Evolutionary conservation across 2,329 filamentous ascomycete species (phyloP).

Genomic region (Malbranchea zuffiana): DNA sequence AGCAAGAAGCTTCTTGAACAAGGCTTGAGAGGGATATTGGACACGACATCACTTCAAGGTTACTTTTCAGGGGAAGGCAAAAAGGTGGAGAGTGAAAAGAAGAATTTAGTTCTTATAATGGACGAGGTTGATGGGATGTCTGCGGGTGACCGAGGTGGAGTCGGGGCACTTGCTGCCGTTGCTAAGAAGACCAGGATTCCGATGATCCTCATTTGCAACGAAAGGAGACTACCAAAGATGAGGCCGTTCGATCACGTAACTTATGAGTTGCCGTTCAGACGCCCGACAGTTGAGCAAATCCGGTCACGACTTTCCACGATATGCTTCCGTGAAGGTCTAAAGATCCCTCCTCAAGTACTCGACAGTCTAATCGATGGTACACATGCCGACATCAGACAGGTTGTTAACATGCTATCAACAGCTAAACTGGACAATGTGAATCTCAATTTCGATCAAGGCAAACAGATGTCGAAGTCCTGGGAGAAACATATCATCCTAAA

Average conservation of each 20-base stretch:
- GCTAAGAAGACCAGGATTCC: conserved; percentile 93
- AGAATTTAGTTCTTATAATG: conserved; percentile 95
- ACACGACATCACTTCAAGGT: conserved; percentile 83
- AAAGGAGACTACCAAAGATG: conserved; percentile 89
- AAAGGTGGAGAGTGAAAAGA: conserved; percentile 66
- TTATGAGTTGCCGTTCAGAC: conserved; percentile 74
- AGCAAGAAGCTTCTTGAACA: conserved; percentile 93
- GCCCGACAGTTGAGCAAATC: conserved; percentile 83
- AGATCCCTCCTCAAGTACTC: conserved; percentile 69
- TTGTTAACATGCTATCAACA: conserved; percentile 97
- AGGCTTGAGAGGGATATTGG: conserved; percentile 78
- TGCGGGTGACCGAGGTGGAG: conserved; percentile 86
- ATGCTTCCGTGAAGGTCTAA: conserved; percentile 80
- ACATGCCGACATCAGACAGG: conserved; percentile 90
- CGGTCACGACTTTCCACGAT: conserved; percentile 90
- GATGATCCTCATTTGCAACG: conserved; percentile 96
- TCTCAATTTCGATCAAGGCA: conserved; percentile 76
- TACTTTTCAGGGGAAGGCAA: conserved; percentile 81
- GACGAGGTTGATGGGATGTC: conserved; percentile 99
- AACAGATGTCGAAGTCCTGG: conserved; percentile 94
- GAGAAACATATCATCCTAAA: conserved; percentile 95
- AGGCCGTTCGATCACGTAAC: conserved; percentile 86
- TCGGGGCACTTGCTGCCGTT: conserved; percentile 83
- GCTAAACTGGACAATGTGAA: conserved; percentile 74
- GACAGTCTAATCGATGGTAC: conserved; percentile 93